A percentile compares a stretch with the other conserved stretches of the same genome.
These are phyloP conservation scores for Chlorella sp. DNA, from an alignment of 139 green algal genomes.

Conservation along the genomic window DNA sequence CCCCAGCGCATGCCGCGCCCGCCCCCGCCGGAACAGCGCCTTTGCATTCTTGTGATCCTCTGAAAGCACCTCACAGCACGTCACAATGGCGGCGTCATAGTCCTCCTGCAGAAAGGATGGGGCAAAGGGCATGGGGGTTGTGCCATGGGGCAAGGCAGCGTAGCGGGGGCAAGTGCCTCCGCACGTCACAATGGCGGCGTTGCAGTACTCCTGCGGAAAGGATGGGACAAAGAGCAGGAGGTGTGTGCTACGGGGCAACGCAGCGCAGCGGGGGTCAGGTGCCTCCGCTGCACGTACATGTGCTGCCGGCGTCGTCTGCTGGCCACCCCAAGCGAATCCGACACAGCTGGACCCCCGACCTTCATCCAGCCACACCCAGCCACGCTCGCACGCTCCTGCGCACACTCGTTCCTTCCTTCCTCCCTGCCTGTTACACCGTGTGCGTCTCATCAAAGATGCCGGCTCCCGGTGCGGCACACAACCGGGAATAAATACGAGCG, in stretches of 20 bases:
- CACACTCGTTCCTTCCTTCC: neutral
- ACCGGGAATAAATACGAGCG: too few species aligned
- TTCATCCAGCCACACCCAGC: too few species aligned
- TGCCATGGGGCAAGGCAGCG: neutral
- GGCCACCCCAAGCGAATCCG: too few species aligned
- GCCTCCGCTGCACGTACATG: too few species aligned
- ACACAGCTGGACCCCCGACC: too few species aligned
- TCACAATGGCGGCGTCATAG: constrained; percentile 61
- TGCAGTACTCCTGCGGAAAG: constrained; percentile 50
- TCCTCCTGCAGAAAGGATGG: constrained; percentile 40
- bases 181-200: constrained; percentile 64
- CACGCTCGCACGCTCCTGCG: too few species aligned
- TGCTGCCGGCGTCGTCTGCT: too few species aligned
- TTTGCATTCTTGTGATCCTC: constrained; percentile 59
- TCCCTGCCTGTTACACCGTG: too few species aligned
- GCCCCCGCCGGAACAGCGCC: constrained; percentile 78
- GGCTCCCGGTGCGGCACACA: too few species aligned
- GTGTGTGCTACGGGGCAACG: neutral
- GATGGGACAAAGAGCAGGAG: neutral
- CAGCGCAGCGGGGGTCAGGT: neutral
- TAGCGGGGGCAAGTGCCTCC: too few species aligned
- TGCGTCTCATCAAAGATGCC: too few species aligned
- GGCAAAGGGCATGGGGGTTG: neutral
- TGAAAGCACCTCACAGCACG: constrained; percentile 48
- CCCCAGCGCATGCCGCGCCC: constrained; percentile 59